Conservation (phyloP, 352 stramenopile genomes). For the Plasmopara viticola region DNA sequence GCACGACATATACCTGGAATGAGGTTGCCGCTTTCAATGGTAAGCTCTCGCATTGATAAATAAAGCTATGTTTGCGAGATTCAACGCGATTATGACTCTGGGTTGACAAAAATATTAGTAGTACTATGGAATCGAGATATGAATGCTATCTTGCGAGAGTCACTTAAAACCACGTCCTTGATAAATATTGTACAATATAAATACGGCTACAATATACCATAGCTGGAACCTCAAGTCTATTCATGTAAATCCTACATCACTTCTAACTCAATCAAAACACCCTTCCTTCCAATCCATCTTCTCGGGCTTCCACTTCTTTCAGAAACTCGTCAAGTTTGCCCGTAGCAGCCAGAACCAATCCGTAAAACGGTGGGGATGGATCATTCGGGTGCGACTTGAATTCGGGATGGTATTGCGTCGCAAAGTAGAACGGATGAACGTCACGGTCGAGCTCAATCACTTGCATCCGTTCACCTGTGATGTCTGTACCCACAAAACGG, state of each 20-base stretch:
- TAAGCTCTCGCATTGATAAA: no score
- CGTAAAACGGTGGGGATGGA: slow-evolving; percentile 97
- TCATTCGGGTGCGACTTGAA: slow-evolving; percentile 95
- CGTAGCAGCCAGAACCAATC: slow-evolving; percentile 90
- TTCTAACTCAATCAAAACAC: not conserved
- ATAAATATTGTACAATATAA: no score
- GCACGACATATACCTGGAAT: no score
- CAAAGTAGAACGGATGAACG: slow-evolving; percentile 98
- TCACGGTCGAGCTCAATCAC: slow-evolving; percentile 94
- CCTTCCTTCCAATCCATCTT: not conserved
- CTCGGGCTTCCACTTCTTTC: slow-evolving; percentile 29
- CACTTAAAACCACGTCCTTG: no score
- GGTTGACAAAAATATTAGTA: no score
- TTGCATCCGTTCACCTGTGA: slow-evolving; percentile 97
- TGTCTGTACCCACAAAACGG: slow-evolving; percentile 96
- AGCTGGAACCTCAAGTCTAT: not conserved
- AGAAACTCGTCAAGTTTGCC: slow-evolving; percentile 73
- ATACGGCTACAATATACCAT: no score
- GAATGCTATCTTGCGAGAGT: no score
- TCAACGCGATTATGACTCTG: no score
- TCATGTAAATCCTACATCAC: not conserved
- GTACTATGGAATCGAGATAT: no score
- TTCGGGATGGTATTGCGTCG: slow-evolving; percentile 99
- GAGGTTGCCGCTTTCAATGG: no score
- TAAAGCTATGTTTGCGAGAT: no score